phyloP scores from a whole-genome alignment of 306 rosid genomes.

The Inga oerstediana region DNA sequence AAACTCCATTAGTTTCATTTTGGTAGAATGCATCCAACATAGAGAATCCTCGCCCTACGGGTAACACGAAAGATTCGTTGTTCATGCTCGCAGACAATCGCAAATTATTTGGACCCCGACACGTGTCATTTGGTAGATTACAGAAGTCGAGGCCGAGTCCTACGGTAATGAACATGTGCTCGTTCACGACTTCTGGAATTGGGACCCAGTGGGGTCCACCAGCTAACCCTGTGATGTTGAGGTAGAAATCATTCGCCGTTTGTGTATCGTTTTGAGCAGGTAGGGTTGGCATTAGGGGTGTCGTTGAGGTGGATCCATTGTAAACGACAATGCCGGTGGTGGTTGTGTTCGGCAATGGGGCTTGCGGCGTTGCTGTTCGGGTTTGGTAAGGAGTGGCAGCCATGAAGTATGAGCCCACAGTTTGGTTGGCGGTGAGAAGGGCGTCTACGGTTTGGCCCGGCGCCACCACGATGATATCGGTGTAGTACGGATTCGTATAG shows the following conservation, averaged over 20 bases:
- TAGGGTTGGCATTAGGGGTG: slow-evolving; percentile 42
- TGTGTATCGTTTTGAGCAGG: slow-evolving; percentile 39
- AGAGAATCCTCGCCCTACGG: slow-evolving; percentile 30
- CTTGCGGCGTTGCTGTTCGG: neutral
- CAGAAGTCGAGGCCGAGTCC: slow-evolving; percentile 40
- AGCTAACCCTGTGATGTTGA: slow-evolving; percentile 30
- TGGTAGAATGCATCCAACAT: slow-evolving; percentile 50
- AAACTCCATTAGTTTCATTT: slow-evolving; percentile 37
- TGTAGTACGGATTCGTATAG: slow-evolving; percentile 45
- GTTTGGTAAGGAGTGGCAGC: slow-evolving; percentile 46
- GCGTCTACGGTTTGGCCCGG: slow-evolving; percentile 61
- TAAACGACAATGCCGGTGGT: slow-evolving; percentile 39
- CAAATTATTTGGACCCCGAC: slow-evolving; percentile 9
- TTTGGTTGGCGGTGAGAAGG: slow-evolving; percentile 46
- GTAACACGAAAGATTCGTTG: slow-evolving; percentile 55
- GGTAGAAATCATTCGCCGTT: slow-evolving; percentile 45
- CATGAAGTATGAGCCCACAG: slow-evolving; percentile 51
- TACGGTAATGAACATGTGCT: slow-evolving; percentile 48
- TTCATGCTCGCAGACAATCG: slow-evolving; percentile 60
- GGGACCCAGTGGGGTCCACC: slow-evolving; percentile 57
- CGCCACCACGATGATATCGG: slow-evolving; percentile 42
- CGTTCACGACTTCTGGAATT: slow-evolving; percentile 45
- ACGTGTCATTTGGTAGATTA: neutral
- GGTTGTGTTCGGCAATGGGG: too few relatives aligned
- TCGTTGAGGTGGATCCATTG: neutral